Evolutionary conservation across 305 asterid genomes (phyloP).

Genomic region (Withania somnifera): DNA sequence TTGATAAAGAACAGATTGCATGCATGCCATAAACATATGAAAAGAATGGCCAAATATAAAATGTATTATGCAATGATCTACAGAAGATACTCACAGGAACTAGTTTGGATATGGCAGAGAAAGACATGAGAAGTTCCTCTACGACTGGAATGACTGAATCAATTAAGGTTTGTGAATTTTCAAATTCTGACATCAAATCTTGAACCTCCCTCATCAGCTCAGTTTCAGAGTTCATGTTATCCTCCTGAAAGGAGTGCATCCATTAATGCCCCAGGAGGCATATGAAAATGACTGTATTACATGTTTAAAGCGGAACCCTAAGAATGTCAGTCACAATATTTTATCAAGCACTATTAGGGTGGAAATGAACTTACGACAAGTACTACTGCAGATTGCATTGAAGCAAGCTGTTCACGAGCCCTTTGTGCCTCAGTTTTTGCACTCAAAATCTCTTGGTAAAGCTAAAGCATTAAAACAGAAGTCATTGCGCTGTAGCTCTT

Average conservation of each 20-base stretch:
- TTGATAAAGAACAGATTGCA: not conserved
- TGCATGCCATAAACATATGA: not conserved
- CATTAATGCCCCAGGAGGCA: not conserved
- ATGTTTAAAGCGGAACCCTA: not conserved
- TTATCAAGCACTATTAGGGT: not conserved
- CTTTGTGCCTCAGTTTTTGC: conserved; percentile 53
- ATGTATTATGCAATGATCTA: conserved; percentile 5
- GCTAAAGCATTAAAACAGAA: conserved; percentile 25
- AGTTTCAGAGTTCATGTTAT: conserved; percentile 31
- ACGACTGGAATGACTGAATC: conserved; percentile 39
- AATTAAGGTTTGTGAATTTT: conserved; percentile 36
- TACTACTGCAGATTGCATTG: conserved; percentile 30
- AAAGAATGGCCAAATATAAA: not conserved
- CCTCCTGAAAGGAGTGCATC: conserved; percentile 43
- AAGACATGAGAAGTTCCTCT: conserved; percentile 43
- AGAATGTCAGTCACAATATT: not conserved
- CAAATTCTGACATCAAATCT: conserved; percentile 51
- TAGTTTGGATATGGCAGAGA: conserved; percentile 25
- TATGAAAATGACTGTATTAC: not conserved
- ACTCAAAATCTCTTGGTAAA: conserved; percentile 48
- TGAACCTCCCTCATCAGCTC: conserved; percentile 37
- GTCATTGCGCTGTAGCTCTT: not conserved
- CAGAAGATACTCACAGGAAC: conserved; percentile 41
- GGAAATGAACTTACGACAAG: conserved; percentile 10
- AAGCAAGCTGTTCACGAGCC: conserved; percentile 48